These are phyloP conservation scores for Penicillium daleae DNA, from an alignment of 495 filamentous ascomycete genomes.

Conservation along the genomic window DNA sequence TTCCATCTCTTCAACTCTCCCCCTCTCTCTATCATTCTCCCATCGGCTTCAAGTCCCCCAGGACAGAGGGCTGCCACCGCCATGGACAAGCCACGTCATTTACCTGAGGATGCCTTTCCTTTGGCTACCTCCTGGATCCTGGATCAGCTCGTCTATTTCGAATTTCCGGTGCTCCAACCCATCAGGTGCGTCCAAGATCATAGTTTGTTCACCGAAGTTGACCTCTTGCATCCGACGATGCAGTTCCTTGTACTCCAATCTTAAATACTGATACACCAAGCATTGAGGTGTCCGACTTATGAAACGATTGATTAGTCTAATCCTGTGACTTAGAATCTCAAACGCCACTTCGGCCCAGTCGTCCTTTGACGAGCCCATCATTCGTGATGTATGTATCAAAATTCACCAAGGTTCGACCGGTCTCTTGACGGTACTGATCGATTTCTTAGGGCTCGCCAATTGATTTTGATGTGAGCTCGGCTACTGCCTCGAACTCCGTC, in stretches of 20 bases:
- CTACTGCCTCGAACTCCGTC: not conserved
- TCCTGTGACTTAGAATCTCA: not conserved
- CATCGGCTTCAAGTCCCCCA: not conserved
- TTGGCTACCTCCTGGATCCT: not conserved
- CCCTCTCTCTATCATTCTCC: not conserved
- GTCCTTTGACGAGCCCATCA: not conserved
- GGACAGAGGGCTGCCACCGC: not conserved
- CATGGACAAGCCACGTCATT: not conserved
- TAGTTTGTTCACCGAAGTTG: not conserved
- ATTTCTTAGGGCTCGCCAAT: slow-evolving; percentile 1
- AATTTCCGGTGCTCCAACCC: not conserved
- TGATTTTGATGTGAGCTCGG: not conserved
- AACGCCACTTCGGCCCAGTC: not conserved
- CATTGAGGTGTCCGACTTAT: not conserved
- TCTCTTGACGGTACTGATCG: not conserved
- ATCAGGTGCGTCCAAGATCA: not conserved
- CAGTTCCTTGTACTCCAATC: not conserved
- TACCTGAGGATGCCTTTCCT: not conserved
- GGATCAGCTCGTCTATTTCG: not conserved
- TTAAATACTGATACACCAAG: not conserved
- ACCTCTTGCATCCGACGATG: not conserved
- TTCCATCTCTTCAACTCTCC: not conserved
- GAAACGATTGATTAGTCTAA: not conserved
- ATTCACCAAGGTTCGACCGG: not conserved
- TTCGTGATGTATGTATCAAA: slow-evolving; percentile 8